Base-by-base conservation (phyloP, 805 yeast genomes). In the Candida alai region DNA sequence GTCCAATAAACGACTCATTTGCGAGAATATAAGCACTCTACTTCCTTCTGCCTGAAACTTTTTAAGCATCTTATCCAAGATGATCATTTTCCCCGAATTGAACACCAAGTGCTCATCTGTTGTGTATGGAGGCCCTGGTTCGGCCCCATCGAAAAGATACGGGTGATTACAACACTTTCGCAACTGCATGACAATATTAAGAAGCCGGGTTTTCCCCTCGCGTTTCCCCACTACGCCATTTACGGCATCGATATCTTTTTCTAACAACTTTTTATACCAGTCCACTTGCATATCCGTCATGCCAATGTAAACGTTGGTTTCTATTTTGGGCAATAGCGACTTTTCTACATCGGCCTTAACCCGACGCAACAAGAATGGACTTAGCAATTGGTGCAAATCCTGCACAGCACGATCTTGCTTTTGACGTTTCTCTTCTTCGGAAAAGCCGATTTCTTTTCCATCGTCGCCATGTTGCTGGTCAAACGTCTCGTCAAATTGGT, bases 81-180 rank as follows among this genome's bases (percentile, higher is more conserved):
- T 85, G 35, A 84, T 72, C 89, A 89, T 84, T 56, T 89, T 89
- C 19, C 95, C 96, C 5, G 95, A 73, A 54, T 90, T 90, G 64
- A 49, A 80, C n/a, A 89, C 80, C 43, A 90, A 69, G 60, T 90
- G 97, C 57, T 89, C 97, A 58, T 88, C 97, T 1, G 95, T 90
- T 1, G 97, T 90, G 52, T 71, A 90, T 1, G 97, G 97, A 1
- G 97, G 97, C 7, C 97, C 97, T 0, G 97, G 97, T 58, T 89
- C 97, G 1, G 97, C 98, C n/a, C 98, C 97, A 56, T 90, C 97
- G 52, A 93, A 93, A 35, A 90, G 64, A 58, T 93, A 90, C 0
- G 97, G 97, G 60, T 93, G 98, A 55, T 93, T 90, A 57, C 97
- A 90, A 58, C 97, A 90, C 58, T 90, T 90, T 51, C 97, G 73